A percentile compares a stretch with the other conserved stretches of the same genome.
These are phyloP conservation scores for Xylaria hypoxylon DNA, from an alignment of 2,329 filamentous ascomycete species.

Conservation along the genomic window DNA sequence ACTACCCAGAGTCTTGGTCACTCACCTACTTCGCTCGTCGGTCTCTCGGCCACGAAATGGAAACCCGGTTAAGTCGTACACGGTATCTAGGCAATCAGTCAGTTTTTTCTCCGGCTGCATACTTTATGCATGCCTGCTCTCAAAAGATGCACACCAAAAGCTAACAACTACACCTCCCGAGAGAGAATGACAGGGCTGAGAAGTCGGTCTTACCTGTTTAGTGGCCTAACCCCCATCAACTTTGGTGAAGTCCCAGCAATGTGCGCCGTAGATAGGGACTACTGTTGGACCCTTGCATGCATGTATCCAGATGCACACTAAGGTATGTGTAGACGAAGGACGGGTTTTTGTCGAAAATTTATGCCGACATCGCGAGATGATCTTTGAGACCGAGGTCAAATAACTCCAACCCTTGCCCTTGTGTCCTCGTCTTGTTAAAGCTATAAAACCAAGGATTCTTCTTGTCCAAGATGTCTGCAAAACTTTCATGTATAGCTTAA, in stretches of 20 bases:
- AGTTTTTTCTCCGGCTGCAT: constrained; percentile 17
- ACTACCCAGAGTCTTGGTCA: neutral
- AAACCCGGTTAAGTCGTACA: constrained; percentile 1
- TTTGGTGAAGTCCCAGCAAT: constrained; percentile 26
- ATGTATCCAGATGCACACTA: constrained; percentile 29
- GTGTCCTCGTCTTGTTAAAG: neutral
- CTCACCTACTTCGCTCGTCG: constrained; percentile 1
- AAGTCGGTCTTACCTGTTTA: constrained; percentile 34
- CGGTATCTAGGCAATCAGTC: constrained; percentile 7
- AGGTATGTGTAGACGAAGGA: constrained; percentile 28
- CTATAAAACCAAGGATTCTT: constrained; percentile 26
- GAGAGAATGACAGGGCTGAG: constrained; percentile 15
- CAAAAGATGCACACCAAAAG: constrained; percentile 1
- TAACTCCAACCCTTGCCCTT: constrained; percentile 6
- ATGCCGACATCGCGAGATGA: constrained; percentile 37
- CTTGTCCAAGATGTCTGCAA: constrained; percentile 13
- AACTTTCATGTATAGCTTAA: constrained; percentile 18
- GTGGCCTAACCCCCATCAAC: constrained; percentile 31
- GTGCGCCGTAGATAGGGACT: constrained; percentile 27
- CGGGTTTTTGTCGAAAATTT: constrained; percentile 33
- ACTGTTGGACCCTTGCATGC: constrained; percentile 41
- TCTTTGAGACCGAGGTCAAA: constrained; percentile 28
- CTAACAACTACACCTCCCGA: constrained; percentile 1
- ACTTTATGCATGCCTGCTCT: constrained; percentile 10
- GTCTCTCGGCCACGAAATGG: neutral